Conservation (phyloP, 2,329 filamentous ascomycete genomes). For the Didymella sp. region DNA sequence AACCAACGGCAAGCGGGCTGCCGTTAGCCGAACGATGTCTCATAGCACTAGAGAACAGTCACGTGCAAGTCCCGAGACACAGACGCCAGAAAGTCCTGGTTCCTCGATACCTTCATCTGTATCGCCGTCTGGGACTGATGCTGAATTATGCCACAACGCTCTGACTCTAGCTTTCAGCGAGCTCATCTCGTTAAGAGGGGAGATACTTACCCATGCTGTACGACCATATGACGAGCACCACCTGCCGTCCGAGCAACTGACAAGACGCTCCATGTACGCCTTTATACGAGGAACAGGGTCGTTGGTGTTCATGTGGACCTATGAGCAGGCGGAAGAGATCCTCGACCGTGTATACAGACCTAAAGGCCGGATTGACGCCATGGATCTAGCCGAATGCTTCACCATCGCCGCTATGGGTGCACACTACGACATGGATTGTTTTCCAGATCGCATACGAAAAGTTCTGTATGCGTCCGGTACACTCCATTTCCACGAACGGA, state of each 20-base stretch:
- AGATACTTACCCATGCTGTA: conserved; percentile 36
- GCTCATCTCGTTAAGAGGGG: conserved; percentile 40
- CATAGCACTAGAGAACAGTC: conserved; percentile 33
- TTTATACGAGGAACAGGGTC: conserved; percentile 47
- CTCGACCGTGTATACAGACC: conserved; percentile 47
- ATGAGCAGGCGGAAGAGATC: conserved; percentile 41
- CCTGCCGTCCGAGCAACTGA: conserved; percentile 41
- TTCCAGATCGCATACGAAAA: conserved; percentile 41
- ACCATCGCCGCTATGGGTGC: conserved; percentile 48
- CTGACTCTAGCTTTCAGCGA: conserved; percentile 48
- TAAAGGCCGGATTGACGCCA: conserved; percentile 34
- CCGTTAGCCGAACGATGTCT: conserved; percentile 32
- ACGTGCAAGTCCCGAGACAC: conserved; percentile 39
- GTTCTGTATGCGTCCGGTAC: conserved; percentile 46
- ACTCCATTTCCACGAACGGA: conserved; percentile 43
- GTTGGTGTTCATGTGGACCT: conserved; percentile 47
- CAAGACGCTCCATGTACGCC: conserved; percentile 42
- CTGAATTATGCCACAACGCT: conserved; percentile 45
- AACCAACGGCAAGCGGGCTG: conserved; percentile 28
- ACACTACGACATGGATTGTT: conserved; percentile 48
- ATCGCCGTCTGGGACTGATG: conserved; percentile 27
- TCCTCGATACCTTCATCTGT: conserved; percentile 29
- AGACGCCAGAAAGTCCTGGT: conserved; percentile 40
- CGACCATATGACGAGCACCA: conserved; percentile 37
- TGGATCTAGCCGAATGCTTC: conserved; percentile 48